These are phyloP conservation scores for Torulaspora delbrueckii DNA, from an alignment of 805 yeast species.

Conservation along the genomic window DNA sequence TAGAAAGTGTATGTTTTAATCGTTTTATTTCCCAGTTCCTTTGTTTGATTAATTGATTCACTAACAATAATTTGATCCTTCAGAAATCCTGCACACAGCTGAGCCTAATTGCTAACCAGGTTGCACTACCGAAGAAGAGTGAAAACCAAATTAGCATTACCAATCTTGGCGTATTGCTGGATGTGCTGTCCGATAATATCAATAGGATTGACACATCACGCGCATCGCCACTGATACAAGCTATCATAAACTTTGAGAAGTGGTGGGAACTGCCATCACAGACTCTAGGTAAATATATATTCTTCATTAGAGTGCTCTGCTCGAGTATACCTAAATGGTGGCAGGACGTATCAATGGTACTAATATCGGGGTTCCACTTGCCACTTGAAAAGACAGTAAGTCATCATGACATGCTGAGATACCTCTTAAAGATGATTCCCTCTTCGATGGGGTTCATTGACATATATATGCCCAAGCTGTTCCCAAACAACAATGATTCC, in stretches of 20 bases:
- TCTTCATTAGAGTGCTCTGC: slow-evolving; percentile 71
- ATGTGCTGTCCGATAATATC: slow-evolving; percentile 56
- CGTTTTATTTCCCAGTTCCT: slow-evolving; percentile 5
- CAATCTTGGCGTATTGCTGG: slow-evolving; percentile 53
- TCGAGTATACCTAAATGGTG: slow-evolving; percentile 89
- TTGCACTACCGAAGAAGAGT: slow-evolving; percentile 48
- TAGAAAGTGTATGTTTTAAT: slow-evolving; percentile 49
- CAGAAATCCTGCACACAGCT: slow-evolving; percentile 51
- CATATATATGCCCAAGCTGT: slow-evolving; percentile 49
- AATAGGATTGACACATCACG: slow-evolving; percentile 55
- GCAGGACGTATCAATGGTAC: slow-evolving; percentile 66
- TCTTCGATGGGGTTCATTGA: slow-evolving; percentile 69
- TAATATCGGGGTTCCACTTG: slow-evolving; percentile 57
- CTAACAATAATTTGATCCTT: slow-evolving; percentile 15
- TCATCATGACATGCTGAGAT: slow-evolving; percentile 50
- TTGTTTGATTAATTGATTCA: slow-evolving; percentile 6
- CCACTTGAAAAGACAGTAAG: slow-evolving; percentile 34
- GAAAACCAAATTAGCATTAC: slow-evolving; percentile 50
- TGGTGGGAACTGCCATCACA: slow-evolving; percentile 52
- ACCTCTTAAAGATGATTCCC: slow-evolving; percentile 70
- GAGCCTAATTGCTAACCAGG: slow-evolving; percentile 55
- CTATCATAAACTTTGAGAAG: slow-evolving; percentile 53
- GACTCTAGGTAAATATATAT: slow-evolving; percentile 54
- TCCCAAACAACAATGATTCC: slow-evolving; percentile 75
- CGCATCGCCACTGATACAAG: slow-evolving; percentile 49